Base-by-base conservation (phyloP, 805 yeast species). In the Saccharomycopsis sp. region DNA sequence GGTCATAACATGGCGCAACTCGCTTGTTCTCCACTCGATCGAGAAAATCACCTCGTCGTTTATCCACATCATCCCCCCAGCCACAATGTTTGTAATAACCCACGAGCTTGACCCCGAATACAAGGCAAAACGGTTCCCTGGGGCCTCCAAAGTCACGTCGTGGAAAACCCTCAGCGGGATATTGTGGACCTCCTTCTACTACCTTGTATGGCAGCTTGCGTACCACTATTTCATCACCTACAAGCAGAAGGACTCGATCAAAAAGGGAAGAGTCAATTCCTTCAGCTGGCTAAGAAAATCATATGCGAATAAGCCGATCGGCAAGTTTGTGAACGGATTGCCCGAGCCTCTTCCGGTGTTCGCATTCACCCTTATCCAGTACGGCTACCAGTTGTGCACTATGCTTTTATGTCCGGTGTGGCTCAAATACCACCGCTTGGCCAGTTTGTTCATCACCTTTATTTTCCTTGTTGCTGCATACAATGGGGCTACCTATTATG, bases 161-260 rank as follows among this genome's bases (percentile, higher is more conserved):
- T 89, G 97, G 94, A 81, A 84, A 64, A 78, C 89, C 52, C 68
- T 83, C 62, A 73, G 80, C 53, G 91, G 94, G 0, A 79, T 92
- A 23, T 61, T 87, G 1, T 82, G 86, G 80, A 90, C 98, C 0
- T 87, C 96, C 0, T 66, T 89, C 18, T 83, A 87, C 65, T 92
- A 92, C 69, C 79, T 91, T 62, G 71, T 87, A 8, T 92, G 99
- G 99, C 99, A 94, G 73, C 79, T 84, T 0, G 70, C 83, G 9
- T 92, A 92, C 71, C 97, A 91, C 71, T 90, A 89, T 71, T 92
- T 92, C 71, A 92, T 92, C 66, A 91, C 97, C 1, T 80, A 91
- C 59, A 81, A 82, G 55, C 77, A 84, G 55, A 84, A 89, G 40
- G 88, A 87, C 55, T 83, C 91, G 73, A 92, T 92, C 63, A 84